Conservation (phyloP, 371 early-diverging fungal genomes). For the Syncephalastrum contaminatum region DNA sequence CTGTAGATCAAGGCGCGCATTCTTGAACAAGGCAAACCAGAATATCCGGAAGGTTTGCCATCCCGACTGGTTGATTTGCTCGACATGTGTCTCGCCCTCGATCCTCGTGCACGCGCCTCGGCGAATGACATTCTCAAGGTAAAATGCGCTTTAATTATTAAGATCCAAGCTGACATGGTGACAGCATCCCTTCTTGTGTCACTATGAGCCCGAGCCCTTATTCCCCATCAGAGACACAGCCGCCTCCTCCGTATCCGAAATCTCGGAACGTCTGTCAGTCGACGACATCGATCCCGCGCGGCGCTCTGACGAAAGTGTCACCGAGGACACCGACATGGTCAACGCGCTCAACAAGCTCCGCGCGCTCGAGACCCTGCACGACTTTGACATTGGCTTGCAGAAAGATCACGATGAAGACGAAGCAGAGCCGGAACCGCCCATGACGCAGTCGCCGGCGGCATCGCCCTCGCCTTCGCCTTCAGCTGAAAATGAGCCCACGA, state of each 20-base stretch:
- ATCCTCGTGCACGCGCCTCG: conserved; percentile 34
- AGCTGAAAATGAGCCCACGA: neutral
- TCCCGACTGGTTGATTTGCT: conserved; percentile 33
- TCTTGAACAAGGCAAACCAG: conserved; percentile 34
- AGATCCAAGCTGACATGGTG: neutral
- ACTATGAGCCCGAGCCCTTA: conserved; percentile 37
- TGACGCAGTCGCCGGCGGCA: neutral
- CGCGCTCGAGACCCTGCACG: conserved; percentile 24
- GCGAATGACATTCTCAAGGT: conserved; percentile 39
- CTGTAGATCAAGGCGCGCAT: conserved; percentile 54
- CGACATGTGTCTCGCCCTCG: conserved; percentile 39
- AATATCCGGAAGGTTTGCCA: conserved; percentile 39
- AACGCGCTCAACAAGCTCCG: conserved; percentile 23
- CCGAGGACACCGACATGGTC: conserved; percentile 21
- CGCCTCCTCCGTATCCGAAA: conserved; percentile 22
- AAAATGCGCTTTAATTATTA: conserved; percentile 2
- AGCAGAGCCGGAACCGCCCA: neutral
- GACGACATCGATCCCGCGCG: conserved; percentile 1
- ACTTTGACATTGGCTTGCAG: conserved; percentile 18
- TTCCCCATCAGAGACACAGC: conserved; percentile 20
- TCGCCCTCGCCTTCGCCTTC: neutral
- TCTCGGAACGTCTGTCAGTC: conserved; percentile 8
- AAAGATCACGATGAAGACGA: neutral
- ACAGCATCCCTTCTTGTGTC: conserved; percentile 41
- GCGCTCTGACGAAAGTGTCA: conserved; percentile 2